Base-by-base conservation (phyloP, 768 basidiomycete species). In the Polyporus arcularius region DNA sequence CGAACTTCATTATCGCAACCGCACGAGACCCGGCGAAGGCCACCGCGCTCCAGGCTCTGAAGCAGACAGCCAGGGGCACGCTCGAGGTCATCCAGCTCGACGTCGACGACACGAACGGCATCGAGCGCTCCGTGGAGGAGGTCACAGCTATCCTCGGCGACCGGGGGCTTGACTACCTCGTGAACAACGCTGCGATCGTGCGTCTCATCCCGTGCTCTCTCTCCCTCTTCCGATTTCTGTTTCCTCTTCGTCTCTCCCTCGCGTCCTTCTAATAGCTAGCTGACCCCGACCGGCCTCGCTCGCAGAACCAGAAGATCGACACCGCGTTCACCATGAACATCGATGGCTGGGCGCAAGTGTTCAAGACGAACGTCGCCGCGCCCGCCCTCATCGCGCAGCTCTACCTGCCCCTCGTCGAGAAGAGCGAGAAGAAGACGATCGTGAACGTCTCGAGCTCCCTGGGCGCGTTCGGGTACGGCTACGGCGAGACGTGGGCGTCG, bases 111-210 rank as follows among this genome's bases (percentile, higher is more conserved):
- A 45, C 63, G 38, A 61, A 54, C 15, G 65, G 67, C 31, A 73
- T 77, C 57, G 57, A 68, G 10, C 60, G 45, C 1, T 70, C 72
- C 9, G 64, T 60, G 4, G 49, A 60, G 32, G 42, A 58, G 5
- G 67, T 72, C 14, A 67, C 61, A 38, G 65, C 54, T 38, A 57
- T 74, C 28, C 63, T 78, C n/a, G 69, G 63, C 2, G 64, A 63
- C 40, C 30, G 48, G 0, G 75, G 77, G 8, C 65, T 79, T 6
- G 75, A 79, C 64, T 79, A 76, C 50, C 67, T 79, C 28, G 57
- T 78, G 54, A 79, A 78, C 66, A 78, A 76, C 42, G 76, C 77
- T 4, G 77, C 66, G 0, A 62, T 76, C 26, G 76, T 63, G 31
- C 40, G 62, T 26, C 21, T 53, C 11, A 4, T 18, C 30, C 30